These are phyloP conservation scores for Melastoma candidum DNA, from an alignment of 441 rosid species.

Conservation along the genomic window DNA sequence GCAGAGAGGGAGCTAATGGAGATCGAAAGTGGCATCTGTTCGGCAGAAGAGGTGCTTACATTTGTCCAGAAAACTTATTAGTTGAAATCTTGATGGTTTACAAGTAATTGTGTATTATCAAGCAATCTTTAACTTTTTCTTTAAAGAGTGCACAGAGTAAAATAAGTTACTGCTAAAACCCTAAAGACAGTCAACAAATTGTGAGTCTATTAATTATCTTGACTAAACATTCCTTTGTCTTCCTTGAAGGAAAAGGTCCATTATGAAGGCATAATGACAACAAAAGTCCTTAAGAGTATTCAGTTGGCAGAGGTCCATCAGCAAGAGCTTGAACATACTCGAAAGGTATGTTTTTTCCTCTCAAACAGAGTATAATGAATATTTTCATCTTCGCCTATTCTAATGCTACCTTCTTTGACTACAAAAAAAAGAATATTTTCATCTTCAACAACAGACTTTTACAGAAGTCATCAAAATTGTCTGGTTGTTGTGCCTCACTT, in stretches of 20 bases:
- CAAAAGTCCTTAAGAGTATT: constrained; percentile 65
- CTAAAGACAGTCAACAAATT: no score
- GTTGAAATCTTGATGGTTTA: constrained; percentile 7
- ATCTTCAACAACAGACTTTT: no score
- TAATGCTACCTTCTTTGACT: no score
- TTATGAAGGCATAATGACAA: constrained; percentile 71
- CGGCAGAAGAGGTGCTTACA: constrained; percentile 45
- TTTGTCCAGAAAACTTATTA: constrained; percentile 9
- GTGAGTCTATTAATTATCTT: not conserved
- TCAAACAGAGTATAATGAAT: no score
- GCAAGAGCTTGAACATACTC: constrained; percentile 44
- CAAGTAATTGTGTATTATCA: no score
- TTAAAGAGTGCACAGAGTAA: no score
- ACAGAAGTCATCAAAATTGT: no score
- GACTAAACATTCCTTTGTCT: constrained; percentile 8
- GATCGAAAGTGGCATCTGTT: constrained; percentile 52
- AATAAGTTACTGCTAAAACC: no score
- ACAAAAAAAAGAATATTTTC: no score
- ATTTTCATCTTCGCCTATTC: no score
- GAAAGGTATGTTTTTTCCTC: constrained; percentile 35
- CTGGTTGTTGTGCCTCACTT: no score
- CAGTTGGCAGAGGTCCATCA: constrained; percentile 52
- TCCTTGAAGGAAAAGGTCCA: constrained; percentile 52
- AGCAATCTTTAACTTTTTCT: no score
- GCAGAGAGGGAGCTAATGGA: constrained; percentile 72